Evolutionary conservation across 306 rosid species (phyloP).

Genomic region (Lathyrus oleraceus): DNA sequence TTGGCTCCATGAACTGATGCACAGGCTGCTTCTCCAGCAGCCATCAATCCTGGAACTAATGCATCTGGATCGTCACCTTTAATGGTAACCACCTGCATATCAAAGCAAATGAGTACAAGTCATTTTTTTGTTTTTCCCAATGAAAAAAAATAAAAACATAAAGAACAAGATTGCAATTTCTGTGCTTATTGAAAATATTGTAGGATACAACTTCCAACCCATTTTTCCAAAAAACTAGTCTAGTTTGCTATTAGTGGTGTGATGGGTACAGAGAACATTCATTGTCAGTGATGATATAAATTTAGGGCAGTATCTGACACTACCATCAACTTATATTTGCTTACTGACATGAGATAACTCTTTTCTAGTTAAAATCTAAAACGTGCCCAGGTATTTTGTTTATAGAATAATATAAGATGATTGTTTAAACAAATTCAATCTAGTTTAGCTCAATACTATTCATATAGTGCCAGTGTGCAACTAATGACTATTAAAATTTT

Average conservation of each 20-base stretch:
- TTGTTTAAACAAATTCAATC: constrained; percentile 14
- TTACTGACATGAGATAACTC: background rate
- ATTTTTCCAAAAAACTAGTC: constrained; percentile 24
- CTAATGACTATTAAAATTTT: background rate
- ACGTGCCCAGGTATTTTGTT: background rate
- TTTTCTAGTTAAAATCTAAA: constrained; percentile 11
- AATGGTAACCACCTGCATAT: constrained; percentile 66
- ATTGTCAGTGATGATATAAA: background rate
- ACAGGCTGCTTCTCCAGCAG: constrained; percentile 96
- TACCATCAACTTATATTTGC: constrained; percentile 19
- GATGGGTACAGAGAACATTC: background rate
- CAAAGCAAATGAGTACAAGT: constrained; percentile 4
- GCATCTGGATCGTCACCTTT: constrained; percentile 76
- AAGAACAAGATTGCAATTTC: background rate
- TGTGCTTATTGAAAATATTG: constrained; percentile 1
- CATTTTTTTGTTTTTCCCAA: background rate
- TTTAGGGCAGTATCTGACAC: background rate
- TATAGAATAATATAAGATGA: constrained; percentile 23
- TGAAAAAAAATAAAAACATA: background rate
- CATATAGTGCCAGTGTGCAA: background rate
- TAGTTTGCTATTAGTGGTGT: background rate
- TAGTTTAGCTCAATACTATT: constrained; percentile 23
- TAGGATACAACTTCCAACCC: background rate
- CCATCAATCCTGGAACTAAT: constrained; percentile 79
- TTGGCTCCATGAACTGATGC: constrained; percentile 96